Percentiles rank a stretch among this genome's conserved stretches.
Conservation (phyloP, 805 yeast species). For the Hanseniaspora guilliermondii region DNA sequence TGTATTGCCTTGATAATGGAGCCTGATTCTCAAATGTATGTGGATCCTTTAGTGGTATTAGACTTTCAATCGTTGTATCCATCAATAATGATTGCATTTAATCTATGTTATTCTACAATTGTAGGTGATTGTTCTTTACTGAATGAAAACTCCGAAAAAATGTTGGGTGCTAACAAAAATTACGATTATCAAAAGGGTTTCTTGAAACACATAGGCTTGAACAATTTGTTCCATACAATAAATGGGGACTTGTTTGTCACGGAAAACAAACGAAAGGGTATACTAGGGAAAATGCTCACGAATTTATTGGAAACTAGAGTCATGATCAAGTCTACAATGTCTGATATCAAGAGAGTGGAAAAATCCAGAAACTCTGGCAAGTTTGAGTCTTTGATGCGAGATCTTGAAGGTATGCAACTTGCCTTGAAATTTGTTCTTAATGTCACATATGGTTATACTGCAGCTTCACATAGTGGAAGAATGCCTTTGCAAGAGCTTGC, state of each 20-base stretch:
- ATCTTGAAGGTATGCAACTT: constrained; percentile 64
- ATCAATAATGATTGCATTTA: constrained; percentile 80
- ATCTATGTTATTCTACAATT: constrained; percentile 69
- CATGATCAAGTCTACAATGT: constrained; percentile 66
- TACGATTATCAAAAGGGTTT: constrained; percentile 47
- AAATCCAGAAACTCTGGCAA: constrained; percentile 18
- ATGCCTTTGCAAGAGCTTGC: constrained; percentile 96
- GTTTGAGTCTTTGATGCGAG: constrained; percentile 38
- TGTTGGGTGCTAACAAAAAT: constrained; percentile 38
- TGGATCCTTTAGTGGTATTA: constrained; percentile 76
- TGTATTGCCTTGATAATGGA: constrained; percentile 88
- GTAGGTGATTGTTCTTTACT: constrained; percentile 50
- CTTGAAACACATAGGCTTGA: constrained; percentile 34
- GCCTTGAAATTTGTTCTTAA: constrained; percentile 86
- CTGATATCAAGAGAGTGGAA: constrained; percentile 27
- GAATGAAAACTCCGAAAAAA: constrained; percentile 31
- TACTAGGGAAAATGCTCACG: constrained; percentile 69
- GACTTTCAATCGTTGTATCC: constrained; percentile 94
- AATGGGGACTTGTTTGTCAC: constrained; percentile 76
- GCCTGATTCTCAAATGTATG: constrained; percentile 72
- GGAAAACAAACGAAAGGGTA: constrained; percentile 50
- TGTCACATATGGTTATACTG: constrained; percentile 90
- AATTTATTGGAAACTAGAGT: constrained; percentile 73
- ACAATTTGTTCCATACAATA: constrained; percentile 61
- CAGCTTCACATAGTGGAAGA: constrained; percentile 89